phyloP scores from a whole-genome alignment of 306 rosid species.

The Acacia acuminata region DNA sequence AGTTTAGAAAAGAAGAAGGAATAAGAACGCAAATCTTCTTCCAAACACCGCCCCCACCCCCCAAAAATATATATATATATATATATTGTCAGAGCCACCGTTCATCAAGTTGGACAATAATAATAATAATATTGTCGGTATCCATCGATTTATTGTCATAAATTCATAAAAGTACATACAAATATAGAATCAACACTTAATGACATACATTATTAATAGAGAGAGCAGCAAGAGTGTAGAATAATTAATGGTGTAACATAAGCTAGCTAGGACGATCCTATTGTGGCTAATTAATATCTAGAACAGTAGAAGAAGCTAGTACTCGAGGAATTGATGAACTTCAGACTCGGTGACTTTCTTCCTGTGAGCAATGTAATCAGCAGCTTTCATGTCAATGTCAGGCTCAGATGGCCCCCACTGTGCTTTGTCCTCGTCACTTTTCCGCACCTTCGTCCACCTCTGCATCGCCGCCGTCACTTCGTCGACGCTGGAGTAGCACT shows the following conservation, averaged over 20 bases:
- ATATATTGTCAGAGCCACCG: too few relatives aligned
- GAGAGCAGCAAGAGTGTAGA: background rate
- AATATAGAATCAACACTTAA: conserved; percentile 9
- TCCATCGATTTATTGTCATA: conserved; percentile 13
- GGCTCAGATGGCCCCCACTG: conserved; percentile 63
- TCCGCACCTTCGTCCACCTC: conserved; percentile 50
- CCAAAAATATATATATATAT: too few relatives aligned
- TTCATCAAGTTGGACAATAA: too few relatives aligned
- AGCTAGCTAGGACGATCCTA: background rate
- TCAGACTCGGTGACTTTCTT: conserved; percentile 42
- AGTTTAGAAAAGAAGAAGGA: too few relatives aligned
- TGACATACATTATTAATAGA: background rate
- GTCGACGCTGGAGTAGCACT: background rate
- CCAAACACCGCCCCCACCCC: too few relatives aligned
- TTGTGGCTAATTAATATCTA: background rate
- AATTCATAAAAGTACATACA: conserved; percentile 10
- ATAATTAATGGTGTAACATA: background rate
- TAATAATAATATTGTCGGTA: background rate
- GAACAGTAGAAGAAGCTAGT: background rate
- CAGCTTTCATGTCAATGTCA: conserved; percentile 51
- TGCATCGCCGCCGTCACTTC: conserved; percentile 27
- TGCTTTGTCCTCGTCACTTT: conserved; percentile 69
- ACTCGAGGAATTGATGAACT: background rate
- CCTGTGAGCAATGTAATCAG: conserved; percentile 41
- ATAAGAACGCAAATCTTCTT: too few relatives aligned